Conservation (phyloP, 768 basidiomycete genomes). For the Cubamyces sp. region DNA sequence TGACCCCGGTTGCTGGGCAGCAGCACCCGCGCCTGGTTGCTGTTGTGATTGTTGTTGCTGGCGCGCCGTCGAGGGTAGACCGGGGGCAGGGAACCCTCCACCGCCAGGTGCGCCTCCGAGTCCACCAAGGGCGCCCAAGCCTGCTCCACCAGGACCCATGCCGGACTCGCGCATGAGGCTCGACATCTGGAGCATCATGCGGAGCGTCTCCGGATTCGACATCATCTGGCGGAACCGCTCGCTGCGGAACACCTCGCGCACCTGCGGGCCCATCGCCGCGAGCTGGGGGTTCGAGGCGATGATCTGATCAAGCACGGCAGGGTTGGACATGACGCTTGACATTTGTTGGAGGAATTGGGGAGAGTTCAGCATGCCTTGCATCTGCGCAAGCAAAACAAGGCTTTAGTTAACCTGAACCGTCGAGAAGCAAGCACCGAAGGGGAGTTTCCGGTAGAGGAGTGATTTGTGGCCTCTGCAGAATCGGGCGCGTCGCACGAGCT, state of each 20-base stretch:
- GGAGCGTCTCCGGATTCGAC: conserved; percentile 81
- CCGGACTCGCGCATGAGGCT: conserved; percentile 51
- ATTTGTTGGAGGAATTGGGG: conserved; percentile 89
- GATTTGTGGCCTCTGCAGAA: too few relatives aligned
- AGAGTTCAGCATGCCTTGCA: conserved; percentile 84
- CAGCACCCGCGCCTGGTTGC: conserved; percentile 24
- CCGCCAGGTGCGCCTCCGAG: conserved; percentile 28
- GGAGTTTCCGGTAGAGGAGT: too few relatives aligned
- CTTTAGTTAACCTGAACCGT: background rate
- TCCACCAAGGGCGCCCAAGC: conserved; percentile 32
- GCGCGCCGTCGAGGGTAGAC: conserved; percentile 46
- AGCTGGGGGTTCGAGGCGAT: conserved; percentile 83
- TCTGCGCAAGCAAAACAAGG: conserved; percentile 42
- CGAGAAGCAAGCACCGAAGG: background rate
- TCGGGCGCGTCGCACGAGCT: too few relatives aligned
- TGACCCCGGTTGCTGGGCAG: conserved; percentile 1
- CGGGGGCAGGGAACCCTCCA: conserved; percentile 62
- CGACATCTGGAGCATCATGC: conserved; percentile 78
- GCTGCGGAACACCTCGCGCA: conserved; percentile 78
- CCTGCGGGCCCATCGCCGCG: conserved; percentile 75
- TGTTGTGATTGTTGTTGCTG: conserved; percentile 32
- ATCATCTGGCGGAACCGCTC: conserved; percentile 76
- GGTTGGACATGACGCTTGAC: conserved; percentile 84
- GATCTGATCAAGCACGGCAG: conserved; percentile 86
- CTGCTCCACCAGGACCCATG: conserved; percentile 24